Percentiles rank a stretch among this genome's conserved stretches.
Conservation (phyloP, 2,329 filamentous ascomycete genomes). For the Penicillium oxalicum region DNA sequence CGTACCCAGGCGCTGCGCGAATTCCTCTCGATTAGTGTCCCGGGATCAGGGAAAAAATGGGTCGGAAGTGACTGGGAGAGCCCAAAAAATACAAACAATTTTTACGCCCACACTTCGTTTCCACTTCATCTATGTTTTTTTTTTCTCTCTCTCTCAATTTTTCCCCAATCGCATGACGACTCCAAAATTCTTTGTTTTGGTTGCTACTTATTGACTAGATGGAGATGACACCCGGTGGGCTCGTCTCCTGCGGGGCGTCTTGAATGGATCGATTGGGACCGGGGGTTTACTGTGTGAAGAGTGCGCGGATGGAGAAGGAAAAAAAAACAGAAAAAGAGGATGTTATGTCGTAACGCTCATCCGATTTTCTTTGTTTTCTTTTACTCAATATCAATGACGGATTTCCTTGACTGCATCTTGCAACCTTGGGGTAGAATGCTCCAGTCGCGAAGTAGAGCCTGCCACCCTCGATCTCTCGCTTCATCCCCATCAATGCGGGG, state of each 20-base stretch:
- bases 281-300: conserved; percentile 29
- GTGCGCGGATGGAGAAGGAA: conserved; percentile 19
- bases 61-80: conserved; percentile 14
- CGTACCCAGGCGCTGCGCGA: conserved; percentile 24
- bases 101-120: conserved; percentile 12
- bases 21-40: conserved; percentile 13
- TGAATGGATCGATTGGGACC: conserved; percentile 21
- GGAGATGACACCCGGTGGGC: conserved; percentile 12
- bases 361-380: conserved; percentile 24
- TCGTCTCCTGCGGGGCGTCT: conserved; percentile 13
- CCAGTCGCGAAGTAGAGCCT: neutral
- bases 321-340: conserved; percentile 22
- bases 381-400: conserved; percentile 30
- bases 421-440: neutral
- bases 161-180: conserved; percentile 10
- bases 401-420: conserved; percentile 21
- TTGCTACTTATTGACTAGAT: conserved; percentile 13
- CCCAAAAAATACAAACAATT: conserved; percentile 2
- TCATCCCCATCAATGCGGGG: too few relatives aligned
- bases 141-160: conserved; percentile 3
- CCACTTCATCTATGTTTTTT: neutral
- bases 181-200: conserved; percentile 13
- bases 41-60: conserved; percentile 15
- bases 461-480: too few relatives aligned
- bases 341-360: conserved; percentile 25